phyloP scores from a whole-genome alignment of 306 rosid genomes.

The Vicia faba region DNA sequence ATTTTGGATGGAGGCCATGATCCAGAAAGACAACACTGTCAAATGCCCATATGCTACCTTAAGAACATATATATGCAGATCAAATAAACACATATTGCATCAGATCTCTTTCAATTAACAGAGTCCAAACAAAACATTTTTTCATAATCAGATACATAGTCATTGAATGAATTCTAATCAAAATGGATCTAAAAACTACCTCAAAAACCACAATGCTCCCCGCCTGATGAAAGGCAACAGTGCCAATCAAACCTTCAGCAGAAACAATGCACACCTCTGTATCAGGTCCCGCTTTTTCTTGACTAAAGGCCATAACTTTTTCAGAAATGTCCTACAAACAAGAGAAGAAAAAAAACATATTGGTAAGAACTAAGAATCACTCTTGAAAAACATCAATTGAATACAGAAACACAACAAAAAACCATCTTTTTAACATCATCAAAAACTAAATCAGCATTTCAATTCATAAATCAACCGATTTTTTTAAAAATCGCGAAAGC shows the following conservation, averaged over 20 bases:
- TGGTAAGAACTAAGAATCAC: not conserved
- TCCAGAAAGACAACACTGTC: not conserved
- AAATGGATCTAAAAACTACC: slow-evolving; percentile 49
- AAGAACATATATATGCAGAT: not conserved
- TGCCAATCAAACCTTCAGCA: slow-evolving; percentile 68
- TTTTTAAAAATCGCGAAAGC: not conserved
- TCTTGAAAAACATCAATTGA: not conserved
- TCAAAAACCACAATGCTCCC: slow-evolving; percentile 59
- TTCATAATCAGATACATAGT: not conserved
- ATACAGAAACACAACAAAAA: not conserved
- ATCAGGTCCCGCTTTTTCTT: slow-evolving; percentile 58
- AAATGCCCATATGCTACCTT: not conserved
- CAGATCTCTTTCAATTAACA: slow-evolving; percentile 9
- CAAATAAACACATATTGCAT: slow-evolving; percentile 22
- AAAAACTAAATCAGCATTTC: not conserved
- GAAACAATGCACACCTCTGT: slow-evolving; percentile 61
- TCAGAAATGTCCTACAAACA: slow-evolving; percentile 71
- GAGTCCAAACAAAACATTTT: not conserved
- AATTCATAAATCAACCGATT: not conserved
- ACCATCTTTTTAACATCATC: not conserved
- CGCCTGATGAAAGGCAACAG: slow-evolving; percentile 62
- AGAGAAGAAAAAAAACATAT: not conserved
- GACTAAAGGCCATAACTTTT: slow-evolving; percentile 56
- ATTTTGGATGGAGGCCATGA: not conserved
- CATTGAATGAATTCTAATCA: slow-evolving; percentile 2